A percentile compares a stretch with the other conserved stretches of the same genome.
Evolutionary conservation across 1,284 basidiomycete genomes (phyloP).

Genomic region (Melampsora larici-populina): DNA sequence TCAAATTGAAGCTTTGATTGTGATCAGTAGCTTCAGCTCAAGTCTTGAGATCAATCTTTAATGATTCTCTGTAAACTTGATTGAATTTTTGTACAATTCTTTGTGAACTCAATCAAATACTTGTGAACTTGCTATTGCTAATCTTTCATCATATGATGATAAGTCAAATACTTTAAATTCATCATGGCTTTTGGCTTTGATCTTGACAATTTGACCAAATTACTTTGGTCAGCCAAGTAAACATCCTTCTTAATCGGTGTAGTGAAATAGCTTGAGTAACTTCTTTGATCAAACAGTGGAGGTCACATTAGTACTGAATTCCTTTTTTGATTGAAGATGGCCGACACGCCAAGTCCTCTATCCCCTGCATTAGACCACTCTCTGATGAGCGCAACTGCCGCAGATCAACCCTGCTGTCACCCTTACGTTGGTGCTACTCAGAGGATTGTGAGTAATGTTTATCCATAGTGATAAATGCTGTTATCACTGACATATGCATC

Average conservation of each 20-base stretch:
- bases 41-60: no score
- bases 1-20: no score
- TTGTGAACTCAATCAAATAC: slow-evolving; percentile 71
- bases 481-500: slow-evolving; percentile 81
- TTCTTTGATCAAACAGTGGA: slow-evolving; percentile 60
- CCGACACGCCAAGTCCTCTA: slow-evolving; percentile 82
- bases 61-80: no score
- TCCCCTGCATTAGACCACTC: no score
- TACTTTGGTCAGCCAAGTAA: slow-evolving; percentile 76
- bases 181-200: slow-evolving; percentile 3
- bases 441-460: slow-evolving; percentile 64
- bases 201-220: slow-evolving; percentile 4
- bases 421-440: slow-evolving; percentile 24
- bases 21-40: no score
- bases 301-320: slow-evolving; percentile 60
- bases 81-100: no score
- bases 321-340: slow-evolving; percentile 94
- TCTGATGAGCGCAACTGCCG: no score
- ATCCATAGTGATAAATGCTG: slow-evolving; percentile 76
- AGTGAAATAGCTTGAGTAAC: slow-evolving; percentile 83
- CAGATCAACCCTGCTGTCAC: slow-evolving; percentile 37
- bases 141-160: slow-evolving; percentile 64
- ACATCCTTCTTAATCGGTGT: slow-evolving; percentile 72
- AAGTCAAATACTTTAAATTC: slow-evolving; percentile 56
- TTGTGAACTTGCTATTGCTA: slow-evolving; percentile 70